Percentiles rank a stretch among this genome's conserved stretches.
These are phyloP conservation scores for Chytriomyces sp. DNA, from an alignment of 192 early-diverging fungal genomes.

Conservation along the genomic window DNA sequence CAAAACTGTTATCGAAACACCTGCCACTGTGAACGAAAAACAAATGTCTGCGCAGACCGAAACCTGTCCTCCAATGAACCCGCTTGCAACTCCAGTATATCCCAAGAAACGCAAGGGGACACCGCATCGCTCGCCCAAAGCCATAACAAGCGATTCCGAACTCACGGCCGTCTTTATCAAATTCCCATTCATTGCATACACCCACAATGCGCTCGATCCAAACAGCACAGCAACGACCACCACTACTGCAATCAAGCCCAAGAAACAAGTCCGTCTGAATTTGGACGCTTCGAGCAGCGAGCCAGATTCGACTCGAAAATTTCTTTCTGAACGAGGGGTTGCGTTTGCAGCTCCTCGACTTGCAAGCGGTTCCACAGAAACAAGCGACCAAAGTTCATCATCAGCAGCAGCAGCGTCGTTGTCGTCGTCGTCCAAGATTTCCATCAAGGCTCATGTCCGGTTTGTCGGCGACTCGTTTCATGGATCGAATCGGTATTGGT, in stretches of 20 bases:
- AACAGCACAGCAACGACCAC: background rate
- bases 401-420: background rate
- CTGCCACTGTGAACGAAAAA: no score
- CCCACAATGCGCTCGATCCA: background rate
- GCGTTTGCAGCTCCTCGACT: background rate
- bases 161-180: conserved; percentile 9
- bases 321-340: background rate
- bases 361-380: background rate
- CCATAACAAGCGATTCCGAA: background rate
- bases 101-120: conserved; percentile 35
- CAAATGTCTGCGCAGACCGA: no score
- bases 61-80: no score
- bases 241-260: background rate
- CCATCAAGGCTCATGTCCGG: conserved; percentile 1
- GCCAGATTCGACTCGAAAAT: background rate
- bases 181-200: background rate
- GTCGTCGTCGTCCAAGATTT: background rate
- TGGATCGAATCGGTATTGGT: conserved; percentile 1
- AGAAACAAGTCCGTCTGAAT: background rate
- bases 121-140: background rate
- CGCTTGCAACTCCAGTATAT: background rate
- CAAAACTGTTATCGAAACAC: no score
- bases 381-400: background rate
- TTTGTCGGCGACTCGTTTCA: conserved; percentile 8
- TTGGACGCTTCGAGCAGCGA: no score